Conservation (phyloP, 1,284 basidiomycete species). For the Taiwanofungus camphoratus region DNA sequence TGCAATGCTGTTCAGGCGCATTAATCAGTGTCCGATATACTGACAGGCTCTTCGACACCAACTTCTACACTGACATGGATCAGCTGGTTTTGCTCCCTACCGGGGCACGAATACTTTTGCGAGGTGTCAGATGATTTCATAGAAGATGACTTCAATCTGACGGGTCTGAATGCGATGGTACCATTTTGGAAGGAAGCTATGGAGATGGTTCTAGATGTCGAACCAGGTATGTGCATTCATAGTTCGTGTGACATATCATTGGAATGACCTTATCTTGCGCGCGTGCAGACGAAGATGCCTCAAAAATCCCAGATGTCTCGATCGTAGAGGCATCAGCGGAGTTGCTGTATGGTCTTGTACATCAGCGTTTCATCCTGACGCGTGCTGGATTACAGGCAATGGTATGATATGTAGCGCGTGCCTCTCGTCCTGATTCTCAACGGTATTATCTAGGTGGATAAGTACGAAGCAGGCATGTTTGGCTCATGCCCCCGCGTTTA, state of each 20-base stretch:
- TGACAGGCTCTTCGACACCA: constrained; percentile 72
- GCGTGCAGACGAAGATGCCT: constrained; percentile 82
- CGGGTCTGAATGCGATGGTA: constrained; percentile 91
- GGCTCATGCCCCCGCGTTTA: constrained; percentile 95
- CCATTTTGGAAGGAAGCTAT: constrained; percentile 99
- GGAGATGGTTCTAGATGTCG: constrained; percentile 99
- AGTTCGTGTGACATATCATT: constrained; percentile 10
- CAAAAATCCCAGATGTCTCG: constrained; percentile 90
- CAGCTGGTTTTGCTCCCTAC: constrained; percentile 97
- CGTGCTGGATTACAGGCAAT: constrained; percentile 91
- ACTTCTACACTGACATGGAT: constrained; percentile 93
- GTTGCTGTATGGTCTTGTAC: constrained; percentile 94
- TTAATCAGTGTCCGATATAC: neutral
- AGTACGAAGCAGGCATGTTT: constrained; percentile 92
- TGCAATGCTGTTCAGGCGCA: constrained; percentile 1
- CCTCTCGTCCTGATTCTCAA: constrained; percentile 6
- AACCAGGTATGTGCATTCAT: constrained; percentile 71
- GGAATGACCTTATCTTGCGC: neutral
- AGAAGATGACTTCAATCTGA: constrained; percentile 99
- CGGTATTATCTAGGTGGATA: constrained; percentile 67
- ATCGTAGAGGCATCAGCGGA: constrained; percentile 98
- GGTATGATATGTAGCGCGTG: constrained; percentile 47
- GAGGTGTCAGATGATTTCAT: constrained; percentile 99
- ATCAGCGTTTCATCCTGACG: constrained; percentile 96
- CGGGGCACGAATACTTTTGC: constrained; percentile 99